These are phyloP conservation scores for Eutrema heterophyllum DNA, from an alignment of 345 rosid species.

Conservation along the genomic window DNA sequence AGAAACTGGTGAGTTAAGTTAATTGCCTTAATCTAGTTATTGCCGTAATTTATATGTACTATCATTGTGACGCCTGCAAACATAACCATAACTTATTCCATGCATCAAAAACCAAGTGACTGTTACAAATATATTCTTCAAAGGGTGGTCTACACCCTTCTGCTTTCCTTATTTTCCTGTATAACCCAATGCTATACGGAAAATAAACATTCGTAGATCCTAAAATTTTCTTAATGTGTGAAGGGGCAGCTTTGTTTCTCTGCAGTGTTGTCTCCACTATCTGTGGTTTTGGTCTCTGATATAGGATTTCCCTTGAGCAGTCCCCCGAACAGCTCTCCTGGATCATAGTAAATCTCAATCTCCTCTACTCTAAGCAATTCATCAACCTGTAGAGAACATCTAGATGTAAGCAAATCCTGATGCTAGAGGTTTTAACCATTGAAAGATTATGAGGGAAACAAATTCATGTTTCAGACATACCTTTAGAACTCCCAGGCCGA, in stretches of 20 bases:
- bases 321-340: slow-evolving; percentile 63
- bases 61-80: slow-evolving; percentile 8
- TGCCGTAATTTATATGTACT: slow-evolving; percentile 19
- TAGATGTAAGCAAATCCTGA: slow-evolving; percentile 21
- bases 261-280: slow-evolving; percentile 17
- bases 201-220: neutral
- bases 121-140: slow-evolving; percentile 10
- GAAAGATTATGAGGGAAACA: neutral
- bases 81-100: slow-evolving; percentile 7
- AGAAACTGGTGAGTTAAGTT: slow-evolving; percentile 24
- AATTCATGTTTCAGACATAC: slow-evolving; percentile 24
- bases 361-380: slow-evolving; percentile 61
- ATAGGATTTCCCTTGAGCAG: slow-evolving; percentile 39
- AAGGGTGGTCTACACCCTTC: neutral
- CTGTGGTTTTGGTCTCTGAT: slow-evolving; percentile 22
- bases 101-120: slow-evolving; percentile 7
- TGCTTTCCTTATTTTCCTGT: slow-evolving; percentile 10
- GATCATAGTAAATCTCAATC: slow-evolving; percentile 62
- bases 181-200: neutral
- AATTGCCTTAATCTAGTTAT: neutral
- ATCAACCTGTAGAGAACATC: slow-evolving; percentile 48
- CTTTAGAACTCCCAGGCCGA: slow-evolving; percentile 65
- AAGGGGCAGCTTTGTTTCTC: slow-evolving; percentile 33
- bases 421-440: neutral
- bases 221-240: slow-evolving; percentile 14